Base-by-base conservation (phyloP, 345 rosid species). In the Noccaea caerulescens region DNA sequence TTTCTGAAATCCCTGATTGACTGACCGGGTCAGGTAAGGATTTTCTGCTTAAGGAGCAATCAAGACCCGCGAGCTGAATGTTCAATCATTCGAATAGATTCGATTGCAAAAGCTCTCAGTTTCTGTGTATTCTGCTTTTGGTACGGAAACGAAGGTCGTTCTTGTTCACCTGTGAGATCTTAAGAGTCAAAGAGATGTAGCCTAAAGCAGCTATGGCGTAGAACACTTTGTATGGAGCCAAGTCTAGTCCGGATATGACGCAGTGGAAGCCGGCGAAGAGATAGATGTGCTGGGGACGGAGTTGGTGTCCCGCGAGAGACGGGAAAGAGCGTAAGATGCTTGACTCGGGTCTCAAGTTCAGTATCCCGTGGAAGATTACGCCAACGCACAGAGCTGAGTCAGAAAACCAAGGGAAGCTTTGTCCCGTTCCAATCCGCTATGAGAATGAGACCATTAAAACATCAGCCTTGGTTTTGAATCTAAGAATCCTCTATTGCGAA, bases 371-470 rank as follows among this genome's bases (percentile, higher is more conserved):
- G 62, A 88, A 83, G 68, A 92, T 80, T 57, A 87, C 84, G 3
- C 96, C 94, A 8, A 80, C 59, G 59, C 90, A 88, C 39, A 92
- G 87, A 45, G 74, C 71, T n/a, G 93, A 85, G 68, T 92, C 98
- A 63, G 86, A 77, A 68, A 92, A 85, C 88, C 90, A 82, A 7
- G 96, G 93, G 73, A 90, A 81, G 74, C 87, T 88, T 62, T 84
- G 92, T 56, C 88, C 89, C 68, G 82, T 76, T 75, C 95, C 87
- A 42, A 84, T 84, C 82, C 99, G 87, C 98, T 94, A 91, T 80
- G 83, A 80, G 5, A 34, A 60, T 63, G 6, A 57, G 47, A 12
- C 50, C 37, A 38, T 37, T 43, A 46, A 8, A 59, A 30, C 37
- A 61, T 68, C 54, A 61, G 36, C 44, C 39, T 16, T 0, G 7